These are phyloP conservation scores for Aspergillus mulundensis DNA, from an alignment of 495 filamentous ascomycete species.

Conservation along the genomic window DNA sequence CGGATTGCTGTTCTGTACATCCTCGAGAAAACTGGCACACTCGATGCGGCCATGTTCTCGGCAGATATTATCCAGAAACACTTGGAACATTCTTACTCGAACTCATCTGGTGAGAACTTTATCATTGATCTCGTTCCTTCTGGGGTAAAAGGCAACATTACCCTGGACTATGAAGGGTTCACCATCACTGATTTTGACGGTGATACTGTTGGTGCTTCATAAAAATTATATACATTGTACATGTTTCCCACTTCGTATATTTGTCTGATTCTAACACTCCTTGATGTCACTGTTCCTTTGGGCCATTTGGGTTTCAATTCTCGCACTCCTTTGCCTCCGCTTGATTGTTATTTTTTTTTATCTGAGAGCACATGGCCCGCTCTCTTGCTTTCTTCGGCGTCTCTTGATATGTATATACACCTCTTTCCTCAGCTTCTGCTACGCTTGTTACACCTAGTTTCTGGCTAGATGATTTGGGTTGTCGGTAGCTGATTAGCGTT, in stretches of 20 bases:
- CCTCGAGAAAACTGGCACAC: slow-evolving; percentile 42
- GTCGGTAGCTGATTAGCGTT: not conserved
- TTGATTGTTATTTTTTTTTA: not conserved
- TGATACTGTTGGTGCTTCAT: slow-evolving; percentile 34
- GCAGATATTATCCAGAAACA: slow-evolving; percentile 36
- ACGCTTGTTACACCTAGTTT: slow-evolving; percentile 3
- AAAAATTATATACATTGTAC: not conserved
- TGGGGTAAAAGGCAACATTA: slow-evolving; percentile 29
- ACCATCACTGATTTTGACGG: slow-evolving; percentile 42
- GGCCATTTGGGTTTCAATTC: not conserved
- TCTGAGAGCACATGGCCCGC: not conserved
- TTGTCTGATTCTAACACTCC: not conserved
- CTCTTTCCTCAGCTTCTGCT: not conserved
- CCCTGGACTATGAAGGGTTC: slow-evolving; percentile 40
- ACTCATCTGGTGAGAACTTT: slow-evolving; percentile 11
- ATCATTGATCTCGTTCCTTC: slow-evolving; percentile 15
- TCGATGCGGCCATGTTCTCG: slow-evolving; percentile 32
- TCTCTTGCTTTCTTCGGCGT: not conserved
- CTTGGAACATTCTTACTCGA: slow-evolving; percentile 24
- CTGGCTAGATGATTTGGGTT: not conserved
- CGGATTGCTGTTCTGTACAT: slow-evolving; percentile 48
- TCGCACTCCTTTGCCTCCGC: not conserved
- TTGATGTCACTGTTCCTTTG: not conserved
- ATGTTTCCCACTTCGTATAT: not conserved
- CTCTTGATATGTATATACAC: not conserved